phyloP scores from a whole-genome alignment of 140 eudicot species.

The Flaveria floridana region DNA sequence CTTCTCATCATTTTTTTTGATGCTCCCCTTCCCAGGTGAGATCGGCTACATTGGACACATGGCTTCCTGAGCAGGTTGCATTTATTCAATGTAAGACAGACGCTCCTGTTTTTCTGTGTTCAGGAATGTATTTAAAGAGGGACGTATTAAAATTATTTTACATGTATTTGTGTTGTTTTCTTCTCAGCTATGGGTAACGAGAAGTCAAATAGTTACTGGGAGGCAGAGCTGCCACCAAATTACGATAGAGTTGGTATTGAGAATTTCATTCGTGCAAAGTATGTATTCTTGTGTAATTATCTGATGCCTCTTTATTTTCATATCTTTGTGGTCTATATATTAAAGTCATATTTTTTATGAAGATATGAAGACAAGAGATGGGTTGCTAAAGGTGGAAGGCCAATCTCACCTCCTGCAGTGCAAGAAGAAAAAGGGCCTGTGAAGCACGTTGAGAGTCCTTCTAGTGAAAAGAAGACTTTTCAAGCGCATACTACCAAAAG shows the following conservation, averaged over 20 bases:
- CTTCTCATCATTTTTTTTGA: conserved; percentile 23
- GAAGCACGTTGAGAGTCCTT: conserved; percentile 50
- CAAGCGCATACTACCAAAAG: conserved; percentile 42
- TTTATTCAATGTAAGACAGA: conserved; percentile 83
- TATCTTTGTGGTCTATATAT: not conserved
- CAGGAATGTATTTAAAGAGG: not conserved
- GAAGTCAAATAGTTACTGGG: conserved; percentile 94
- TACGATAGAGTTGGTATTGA: conserved; percentile 99
- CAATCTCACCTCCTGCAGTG: conserved; percentile 57
- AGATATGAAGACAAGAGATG: conserved; percentile 99
- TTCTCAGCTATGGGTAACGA: conserved; percentile 97
- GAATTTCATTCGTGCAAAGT: conserved; percentile 99
- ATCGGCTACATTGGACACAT: conserved; percentile 98
- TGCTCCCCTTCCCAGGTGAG: conserved; percentile 63
- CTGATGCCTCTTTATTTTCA: conserved; percentile 4
- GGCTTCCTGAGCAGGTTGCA: conserved; percentile 99
- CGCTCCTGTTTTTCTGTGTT: conserved; percentile 8
- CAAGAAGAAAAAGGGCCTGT: conserved; percentile 52
- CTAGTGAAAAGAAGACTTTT: conserved; percentile 50
- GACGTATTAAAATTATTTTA: conserved; percentile 8
- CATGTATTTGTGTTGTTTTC: conserved; percentile 2
- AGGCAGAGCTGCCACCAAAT: conserved; percentile 93
- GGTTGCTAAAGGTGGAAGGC: conserved; percentile 72
- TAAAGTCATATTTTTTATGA: conserved; percentile 5
- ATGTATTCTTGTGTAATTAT: conserved; percentile 30